phyloP scores from a whole-genome alignment of 2,329 filamentous ascomycete genomes.

The Fusarium sp. region DNA sequence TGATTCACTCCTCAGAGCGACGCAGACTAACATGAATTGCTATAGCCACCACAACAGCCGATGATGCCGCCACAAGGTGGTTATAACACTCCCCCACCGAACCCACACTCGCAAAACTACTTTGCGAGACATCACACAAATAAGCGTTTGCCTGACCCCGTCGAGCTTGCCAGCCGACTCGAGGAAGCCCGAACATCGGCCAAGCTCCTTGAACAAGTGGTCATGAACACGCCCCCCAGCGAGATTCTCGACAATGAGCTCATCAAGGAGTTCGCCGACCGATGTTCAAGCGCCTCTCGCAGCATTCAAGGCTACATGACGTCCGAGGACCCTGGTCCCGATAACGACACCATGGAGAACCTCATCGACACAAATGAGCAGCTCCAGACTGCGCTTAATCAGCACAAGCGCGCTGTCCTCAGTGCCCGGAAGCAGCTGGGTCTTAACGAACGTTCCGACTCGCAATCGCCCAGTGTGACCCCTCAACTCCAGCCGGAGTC shows the following conservation, averaged over 20 bases:
- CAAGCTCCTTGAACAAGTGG: slow-evolving; percentile 91
- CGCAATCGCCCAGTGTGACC: slow-evolving; percentile 50
- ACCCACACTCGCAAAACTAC: slow-evolving; percentile 69
- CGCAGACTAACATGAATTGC: slow-evolving; percentile 28
- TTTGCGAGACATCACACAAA: slow-evolving; percentile 68
- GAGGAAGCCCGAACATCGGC: slow-evolving; percentile 93
- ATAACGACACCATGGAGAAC: slow-evolving; percentile 93
- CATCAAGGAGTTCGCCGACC: slow-evolving; percentile 90
- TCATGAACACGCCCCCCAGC: slow-evolving; percentile 84
- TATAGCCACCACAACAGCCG: slow-evolving; percentile 43
- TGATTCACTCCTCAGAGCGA: background rate
- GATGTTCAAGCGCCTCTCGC: slow-evolving; percentile 84
- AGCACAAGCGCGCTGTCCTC: slow-evolving; percentile 86
- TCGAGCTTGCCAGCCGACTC: slow-evolving; percentile 85
- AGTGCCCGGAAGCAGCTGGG: slow-evolving; percentile 71
- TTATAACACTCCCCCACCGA: slow-evolving; percentile 30
- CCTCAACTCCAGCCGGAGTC: slow-evolving; percentile 29
- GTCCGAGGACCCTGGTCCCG: slow-evolving; percentile 82
- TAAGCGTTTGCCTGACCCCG: slow-evolving; percentile 73
- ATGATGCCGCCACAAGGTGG: slow-evolving; percentile 32
- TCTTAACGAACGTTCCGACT: slow-evolving; percentile 51
- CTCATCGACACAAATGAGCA: slow-evolving; percentile 97
- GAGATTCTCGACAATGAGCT: slow-evolving; percentile 89
- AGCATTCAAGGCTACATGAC: slow-evolving; percentile 91
- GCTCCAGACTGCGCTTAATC: slow-evolving; percentile 83